Base-by-base conservation (phyloP, 2,329 filamentous ascomycete species). In the Sporothrix pallida region DNA sequence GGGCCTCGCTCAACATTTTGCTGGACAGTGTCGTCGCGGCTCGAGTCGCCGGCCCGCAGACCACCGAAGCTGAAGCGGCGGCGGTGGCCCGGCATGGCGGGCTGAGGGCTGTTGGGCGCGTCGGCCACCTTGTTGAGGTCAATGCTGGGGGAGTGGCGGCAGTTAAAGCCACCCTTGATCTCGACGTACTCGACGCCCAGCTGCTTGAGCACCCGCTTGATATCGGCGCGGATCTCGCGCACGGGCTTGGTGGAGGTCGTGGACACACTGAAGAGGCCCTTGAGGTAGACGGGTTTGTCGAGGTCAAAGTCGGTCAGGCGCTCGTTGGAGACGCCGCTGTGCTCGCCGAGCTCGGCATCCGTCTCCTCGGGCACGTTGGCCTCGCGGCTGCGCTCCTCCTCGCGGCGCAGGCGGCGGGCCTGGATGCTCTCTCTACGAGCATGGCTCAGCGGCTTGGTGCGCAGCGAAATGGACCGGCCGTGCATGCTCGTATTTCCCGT, bases 231-330 rank as follows among this genome's bases (percentile, higher is more conserved):
- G 76, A 99, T 99, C 74, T 94, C 90, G 0, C 90, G 86, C 12
- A 98, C 89, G 0, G 95, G 93, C 80, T 97, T 97, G 79, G 91
- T 96, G 74, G 94, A 98, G 7, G 96, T 99, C 0, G 96, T 99
- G 3, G 94, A 97, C 72, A 98, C 96, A 79, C 95, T 98, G 84
- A 99, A 98, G 20, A 99, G 87, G 4, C 96, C 96, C 82, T 98
- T 99, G 73, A 99, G 88, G 81, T 92, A 98, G 2, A 98, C 96
- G 0, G 96, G 96, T 81, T 97, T 98, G 71, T 95, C 91, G 75
- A 95, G 89, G 77, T 97, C 94, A 5, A 92, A 90, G 77, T 89
- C 90, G 75, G 89, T 87, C 10, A 91, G 81, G 31, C 88, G 84
- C 56, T 91, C 89, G 1, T 87, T 89, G 9, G 89, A 91, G 42